Evolutionary conservation across 805 yeast species (phyloP).

Genomic region (Candida namnaoensis): DNA sequence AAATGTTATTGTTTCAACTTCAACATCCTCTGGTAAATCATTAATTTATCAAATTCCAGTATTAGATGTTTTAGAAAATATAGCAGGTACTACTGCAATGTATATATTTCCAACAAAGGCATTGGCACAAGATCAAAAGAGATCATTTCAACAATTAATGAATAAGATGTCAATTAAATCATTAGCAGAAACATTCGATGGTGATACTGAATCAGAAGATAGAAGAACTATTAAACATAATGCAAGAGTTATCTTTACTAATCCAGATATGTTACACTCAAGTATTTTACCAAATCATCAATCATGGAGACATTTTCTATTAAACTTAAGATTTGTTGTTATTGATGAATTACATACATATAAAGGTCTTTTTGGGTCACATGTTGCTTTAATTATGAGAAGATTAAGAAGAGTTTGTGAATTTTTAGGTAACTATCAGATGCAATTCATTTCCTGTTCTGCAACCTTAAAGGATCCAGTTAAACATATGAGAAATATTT

Average conservation of each 20-base stretch:
- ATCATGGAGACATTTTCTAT: conserved; percentile 64
- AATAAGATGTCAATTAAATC: conserved; percentile 39
- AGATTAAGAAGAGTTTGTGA: conserved; percentile 62
- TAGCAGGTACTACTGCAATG: conserved; percentile 52
- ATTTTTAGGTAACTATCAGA: conserved; percentile 37
- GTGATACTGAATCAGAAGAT: conserved; percentile 67
- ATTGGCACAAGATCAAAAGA: conserved; percentile 90
- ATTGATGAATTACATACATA: conserved; percentile 85
- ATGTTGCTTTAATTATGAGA: conserved; percentile 80
- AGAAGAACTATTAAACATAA: conserved; percentile 46
- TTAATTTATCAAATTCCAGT: conserved; percentile 88
- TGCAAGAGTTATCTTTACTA: conserved; percentile 82
- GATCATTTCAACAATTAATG: conserved; percentile 60
- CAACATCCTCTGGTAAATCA: conserved; percentile 96
- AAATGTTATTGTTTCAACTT: conserved; percentile 83
- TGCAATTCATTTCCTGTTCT: conserved; percentile 81
- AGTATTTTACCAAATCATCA: conserved; percentile 74
- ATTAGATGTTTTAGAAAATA: conserved; percentile 33
- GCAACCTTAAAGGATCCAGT: conserved; percentile 82
- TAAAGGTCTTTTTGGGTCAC: conserved; percentile 86
- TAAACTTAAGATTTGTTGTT: conserved; percentile 60
- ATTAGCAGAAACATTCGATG: conserved; percentile 79
- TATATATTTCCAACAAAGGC: conserved; percentile 97
- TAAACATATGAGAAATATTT: conserved; percentile 62
- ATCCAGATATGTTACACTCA: conserved; percentile 90